Evolutionary conservation across 2,329 filamentous ascomycete genomes (phyloP), one percentile per base, ranked within the genome.

Genomic region (Periconia sp.): DNA sequence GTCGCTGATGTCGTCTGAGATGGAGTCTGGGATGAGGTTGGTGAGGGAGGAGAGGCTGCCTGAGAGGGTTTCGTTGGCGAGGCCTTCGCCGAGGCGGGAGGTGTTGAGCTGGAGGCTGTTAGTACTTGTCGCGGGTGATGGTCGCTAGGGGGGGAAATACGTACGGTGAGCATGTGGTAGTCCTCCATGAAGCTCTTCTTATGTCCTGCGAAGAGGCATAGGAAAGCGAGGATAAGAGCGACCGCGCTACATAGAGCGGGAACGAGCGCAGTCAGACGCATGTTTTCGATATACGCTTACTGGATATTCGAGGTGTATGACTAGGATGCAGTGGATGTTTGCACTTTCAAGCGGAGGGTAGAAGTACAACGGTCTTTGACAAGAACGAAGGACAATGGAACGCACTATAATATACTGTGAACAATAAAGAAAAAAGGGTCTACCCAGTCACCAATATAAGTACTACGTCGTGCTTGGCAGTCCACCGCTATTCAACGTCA

Each of bases 141-240:
- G 22, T 13, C 12, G 24, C n/a, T 26, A 23, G 30, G 25, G 11
- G 26, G 12, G 13, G 33, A 18, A 64, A 48, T 56, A 82, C 80
- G n/a, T n/a, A n/a, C n/a, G 4, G 79, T 83, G 25, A 86, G 59
- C 22, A 86, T 69, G 44, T 81, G 71, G 46, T 78, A 82, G 40
- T 78, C 71, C 48, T 83, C 76, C 66, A 86, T 75, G 54, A 84
- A 78, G 12, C 70, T 72, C 37, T 69, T 71, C 55, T 79, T 81
- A 25, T 77, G 74, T 25, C 83, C 83, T 1, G 83, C 82, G 54
- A 84, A 84, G 45, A 86, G 72, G 58, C 78, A 83, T 7, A 85
- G 71, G 53, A 85, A 75, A 13, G 76, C 75, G 30, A 86, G 74
- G 15, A 85, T 73, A 28, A 85, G 77, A 3, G 81, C 79, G 21